phyloP scores from a whole-genome alignment of 139 green algal species.

The Yamagishiella unicocca region DNA sequence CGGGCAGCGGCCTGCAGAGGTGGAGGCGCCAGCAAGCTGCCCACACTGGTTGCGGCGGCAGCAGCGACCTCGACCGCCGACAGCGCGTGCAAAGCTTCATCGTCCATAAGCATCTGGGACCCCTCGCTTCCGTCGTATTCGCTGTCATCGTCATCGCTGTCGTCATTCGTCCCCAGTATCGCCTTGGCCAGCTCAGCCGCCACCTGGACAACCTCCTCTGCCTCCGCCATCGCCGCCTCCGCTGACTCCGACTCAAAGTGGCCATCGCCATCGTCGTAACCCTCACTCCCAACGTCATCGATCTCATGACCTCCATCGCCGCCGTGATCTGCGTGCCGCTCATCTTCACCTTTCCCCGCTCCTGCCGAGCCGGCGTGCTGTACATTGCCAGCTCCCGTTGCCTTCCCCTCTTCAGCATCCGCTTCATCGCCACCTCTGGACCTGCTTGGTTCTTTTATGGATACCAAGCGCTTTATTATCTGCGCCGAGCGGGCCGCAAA shows the following conservation, averaged over 20 bases:
- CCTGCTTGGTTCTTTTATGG: neutral
- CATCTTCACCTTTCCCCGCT: neutral
- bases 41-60: neutral
- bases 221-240: constrained; percentile 21
- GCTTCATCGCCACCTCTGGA: too few species aligned
- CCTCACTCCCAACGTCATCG: neutral
- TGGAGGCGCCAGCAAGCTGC: neutral
- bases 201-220: constrained; percentile 42
- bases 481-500: constrained; percentile 6
- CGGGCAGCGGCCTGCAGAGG: neutral
- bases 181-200: constrained; percentile 24
- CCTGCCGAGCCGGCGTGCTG: too few species aligned
- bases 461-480: constrained; percentile 9
- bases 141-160: neutral
- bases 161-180: neutral
- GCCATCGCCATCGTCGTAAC: neutral
- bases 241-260: neutral
- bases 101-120: too few species aligned
- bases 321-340: neutral
- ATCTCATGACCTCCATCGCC: neutral
- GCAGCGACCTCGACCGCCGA: neutral
- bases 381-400: too few species aligned
- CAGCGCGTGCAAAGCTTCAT: neutral
- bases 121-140: neutral
- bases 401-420: neutral